Evolutionary conservation across 768 basidiomycete species (phyloP).

Genomic region (Lactifluus hygrophoroides): DNA sequence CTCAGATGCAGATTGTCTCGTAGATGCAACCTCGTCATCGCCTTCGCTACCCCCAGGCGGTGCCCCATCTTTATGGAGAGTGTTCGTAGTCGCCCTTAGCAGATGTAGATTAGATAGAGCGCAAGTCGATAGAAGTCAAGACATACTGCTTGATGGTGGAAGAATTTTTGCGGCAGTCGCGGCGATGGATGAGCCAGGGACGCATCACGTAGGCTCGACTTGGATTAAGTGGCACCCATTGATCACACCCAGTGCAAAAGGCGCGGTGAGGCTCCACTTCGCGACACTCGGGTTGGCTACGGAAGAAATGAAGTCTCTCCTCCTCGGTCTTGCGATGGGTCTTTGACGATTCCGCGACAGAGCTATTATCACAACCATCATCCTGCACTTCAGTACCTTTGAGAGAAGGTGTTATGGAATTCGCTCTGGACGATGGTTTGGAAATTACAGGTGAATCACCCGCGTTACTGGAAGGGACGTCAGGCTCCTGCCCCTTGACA

Average conservation of each 20-base stretch:
- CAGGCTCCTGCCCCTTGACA: not conserved
- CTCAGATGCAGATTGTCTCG: conserved; percentile 24
- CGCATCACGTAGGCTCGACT: conserved; percentile 48
- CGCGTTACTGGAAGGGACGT: not conserved
- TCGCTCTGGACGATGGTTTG: conserved; percentile 3
- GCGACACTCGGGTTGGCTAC: conserved; percentile 50
- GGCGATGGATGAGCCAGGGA: conserved; percentile 54
- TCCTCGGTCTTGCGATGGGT: conserved; percentile 48
- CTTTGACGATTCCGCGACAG: conserved; percentile 43
- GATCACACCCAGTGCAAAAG: conserved; percentile 50
- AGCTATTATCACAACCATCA: conserved; percentile 37
- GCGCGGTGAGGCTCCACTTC: conserved; percentile 48
- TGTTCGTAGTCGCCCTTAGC: not conserved
- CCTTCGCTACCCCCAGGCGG: conserved; percentile 19
- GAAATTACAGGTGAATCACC: not conserved
- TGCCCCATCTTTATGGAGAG: conserved; percentile 7
- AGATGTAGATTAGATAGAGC: conserved; percentile 1
- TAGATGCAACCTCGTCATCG: conserved; percentile 24
- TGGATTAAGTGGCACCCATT: conserved; percentile 48
- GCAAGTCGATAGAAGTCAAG: conserved; percentile 4
- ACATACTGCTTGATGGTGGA: conserved; percentile 25
- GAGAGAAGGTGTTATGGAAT: not conserved
- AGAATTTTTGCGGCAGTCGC: conserved; percentile 38
- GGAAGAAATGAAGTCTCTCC: conserved; percentile 56
- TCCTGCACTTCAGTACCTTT: conserved; percentile 16